A percentile compares a stretch with the other conserved stretches of the same genome.
Conservation (phyloP, 805 yeast species). For the Helenozyma rhizophorensis region DNA sequence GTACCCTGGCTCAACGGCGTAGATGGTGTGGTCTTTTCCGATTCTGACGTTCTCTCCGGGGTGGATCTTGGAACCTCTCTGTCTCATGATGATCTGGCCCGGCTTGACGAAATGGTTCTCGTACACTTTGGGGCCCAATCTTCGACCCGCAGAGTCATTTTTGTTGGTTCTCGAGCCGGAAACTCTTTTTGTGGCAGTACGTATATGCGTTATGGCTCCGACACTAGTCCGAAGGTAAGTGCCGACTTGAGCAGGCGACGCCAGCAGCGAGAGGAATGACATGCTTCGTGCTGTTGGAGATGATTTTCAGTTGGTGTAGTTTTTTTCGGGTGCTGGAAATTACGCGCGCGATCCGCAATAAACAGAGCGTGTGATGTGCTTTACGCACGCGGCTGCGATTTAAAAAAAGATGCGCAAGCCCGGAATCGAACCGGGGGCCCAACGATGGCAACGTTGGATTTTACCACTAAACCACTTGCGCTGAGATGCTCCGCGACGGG, state of each 20-base stretch:
- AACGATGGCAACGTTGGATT: conserved; percentile 22
- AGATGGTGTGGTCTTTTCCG: conserved; percentile 92
- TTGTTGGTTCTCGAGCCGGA: conserved; percentile 93
- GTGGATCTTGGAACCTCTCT: conserved; percentile 89
- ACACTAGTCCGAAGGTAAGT: conserved; percentile 7
- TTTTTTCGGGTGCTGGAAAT: conserved; percentile 1
- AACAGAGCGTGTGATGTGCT: background rate
- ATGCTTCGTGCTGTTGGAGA: conserved; percentile 5
- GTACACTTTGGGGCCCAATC: conserved; percentile 85
- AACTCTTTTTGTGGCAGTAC: conserved; percentile 91
- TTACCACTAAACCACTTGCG: conserved; percentile 22
- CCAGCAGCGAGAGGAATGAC: conserved; percentile 10
- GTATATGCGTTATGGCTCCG: conserved; percentile 41
- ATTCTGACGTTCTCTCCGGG: conserved; percentile 91
- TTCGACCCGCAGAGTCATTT: conserved; percentile 91
- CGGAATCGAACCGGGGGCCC: conserved; percentile 24
- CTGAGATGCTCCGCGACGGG: conserved; percentile 18
- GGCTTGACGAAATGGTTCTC: conserved; percentile 74
- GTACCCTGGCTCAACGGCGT: conserved; percentile 87
- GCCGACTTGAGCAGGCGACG: conserved; percentile 10
- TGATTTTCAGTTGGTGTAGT: conserved; percentile 3
- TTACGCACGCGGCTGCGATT: background rate
- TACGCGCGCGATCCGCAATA: conserved; percentile 1
- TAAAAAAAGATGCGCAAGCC: conserved; percentile 18
- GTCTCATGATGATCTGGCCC: conserved; percentile 88